Base-by-base conservation (phyloP, 345 rosid genomes). In the Citrus glauca region DNA sequence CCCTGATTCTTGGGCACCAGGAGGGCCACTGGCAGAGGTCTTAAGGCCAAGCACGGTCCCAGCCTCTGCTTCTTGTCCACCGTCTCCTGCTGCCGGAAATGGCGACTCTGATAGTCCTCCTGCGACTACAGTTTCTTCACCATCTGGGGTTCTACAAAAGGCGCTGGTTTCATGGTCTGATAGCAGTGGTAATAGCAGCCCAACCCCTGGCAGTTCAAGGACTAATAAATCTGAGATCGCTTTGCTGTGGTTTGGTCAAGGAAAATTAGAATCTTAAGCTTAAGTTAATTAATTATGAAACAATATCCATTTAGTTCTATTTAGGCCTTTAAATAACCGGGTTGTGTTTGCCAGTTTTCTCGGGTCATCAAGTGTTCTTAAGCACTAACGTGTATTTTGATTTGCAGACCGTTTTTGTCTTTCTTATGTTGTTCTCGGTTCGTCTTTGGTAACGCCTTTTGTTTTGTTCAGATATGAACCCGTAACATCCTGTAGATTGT, bases 21-120 rank as follows among this genome's bases (percentile, higher is more conserved):
- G 97, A 1, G 97, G 98, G 37, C 98, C 98, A 42, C 80, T 93
- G 55, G 98, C 92, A 1, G 95, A 93, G 81, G 91, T 89, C 66
- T 81, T 93, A 4, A 83, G 91, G 80, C 82, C 89, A 0, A 84
- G 83, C 64, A 70, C 68, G 6, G 60, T 20, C 66, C 30, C 82
- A 0, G 50, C 50, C 50, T 13, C 50, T 28, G 77, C 69, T 82
- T 80, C 85, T 10, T 59, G 42, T 59, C 74, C 77, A 4, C 78
- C 82, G 0, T 83, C 88, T 38, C 82, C 80, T 1, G 14, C 37
- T 2, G 61, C 81, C 9, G 76, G 62, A 28, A 78, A 75, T 66
- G 86, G 79, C 13, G 85, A 77, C 42, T 56, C 66, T 38, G 73
- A 65, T 67, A 84, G 89, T 59, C 81, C 84, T 5, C 53, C 79